Base-by-base conservation (phyloP, 2,329 filamentous ascomycete genomes). In the Nemania abortiva region DNA sequence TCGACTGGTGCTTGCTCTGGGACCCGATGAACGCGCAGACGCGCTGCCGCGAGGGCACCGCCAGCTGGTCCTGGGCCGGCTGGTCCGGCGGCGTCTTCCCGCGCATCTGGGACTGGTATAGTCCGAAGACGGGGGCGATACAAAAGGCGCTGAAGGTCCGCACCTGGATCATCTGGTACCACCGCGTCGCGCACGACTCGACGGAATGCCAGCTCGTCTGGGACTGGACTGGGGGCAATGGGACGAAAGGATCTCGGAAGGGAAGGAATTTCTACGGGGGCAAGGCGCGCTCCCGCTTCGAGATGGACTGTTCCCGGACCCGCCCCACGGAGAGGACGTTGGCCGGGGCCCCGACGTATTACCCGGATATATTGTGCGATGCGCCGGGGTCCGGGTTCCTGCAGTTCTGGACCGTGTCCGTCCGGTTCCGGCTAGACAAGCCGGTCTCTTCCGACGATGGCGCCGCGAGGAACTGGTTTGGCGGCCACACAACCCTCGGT, bases 1-100 rank as follows among this genome's bases (percentile, higher is more conserved):
- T 66, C 31, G 64, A 66, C 57, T 66, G 64, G 64, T 66, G 64
- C 18, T 42, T 66, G 6, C 57, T 66, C 18, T 66, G 64, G 64
- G 64, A 66, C 9, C 64, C 64, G 22, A 55, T 66, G 52, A 37
- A 37, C 31, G 13, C 7, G 31, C 57, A 50, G 39, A 45, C 57
- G 10, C 64, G 64, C 7, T 49, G 63, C 3, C 27, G 22, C 22
- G 55, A 31, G 4, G 50, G 50, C 24, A 52, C 57, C 6, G 13
- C 64, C 0, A 62, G 57, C 22, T 66, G 64, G 64, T 66, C 64
- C 9, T 66, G 64, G 64, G 34, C 20, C 10, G 64, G 64, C 13
- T 66, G 57, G 64, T 42, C 39, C 39, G 64, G 57, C 18, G 64
- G 64, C 3, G 52, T n/a, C 9, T 66, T 66, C 15, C 64, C 64